These are phyloP conservation scores for Schwanniomyces pseudopolymorphus DNA, from an alignment of 805 yeast species.

Conservation along the genomic window DNA sequence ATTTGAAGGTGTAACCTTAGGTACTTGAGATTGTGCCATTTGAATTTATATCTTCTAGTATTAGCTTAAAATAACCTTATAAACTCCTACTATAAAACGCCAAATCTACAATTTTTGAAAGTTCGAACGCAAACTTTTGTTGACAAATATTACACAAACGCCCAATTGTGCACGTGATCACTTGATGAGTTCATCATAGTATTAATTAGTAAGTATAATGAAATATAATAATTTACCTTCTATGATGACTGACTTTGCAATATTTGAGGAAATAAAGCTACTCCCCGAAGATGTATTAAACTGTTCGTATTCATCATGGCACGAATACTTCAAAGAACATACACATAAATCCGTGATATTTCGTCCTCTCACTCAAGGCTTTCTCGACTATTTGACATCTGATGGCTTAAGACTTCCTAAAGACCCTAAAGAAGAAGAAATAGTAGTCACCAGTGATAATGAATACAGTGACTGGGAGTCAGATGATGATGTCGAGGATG, in stretches of 20 bases:
- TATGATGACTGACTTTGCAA: conserved; percentile 21
- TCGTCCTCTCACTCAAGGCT: conserved; percentile 32
- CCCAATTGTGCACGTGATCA: background rate
- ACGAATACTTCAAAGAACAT: conserved; percentile 19
- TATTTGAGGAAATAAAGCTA: conserved; percentile 27
- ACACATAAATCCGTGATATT: conserved; percentile 23
- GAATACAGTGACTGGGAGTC: conserved; percentile 75
- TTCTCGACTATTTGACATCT: conserved; percentile 30
- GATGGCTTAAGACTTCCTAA: conserved; percentile 23
- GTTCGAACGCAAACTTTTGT: background rate
- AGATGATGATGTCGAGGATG: conserved; percentile 31
- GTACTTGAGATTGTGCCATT: conserved; percentile 12
- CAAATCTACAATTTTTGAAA: background rate
- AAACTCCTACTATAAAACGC: background rate
- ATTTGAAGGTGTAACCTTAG: conserved; percentile 54
- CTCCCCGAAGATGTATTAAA: conserved; percentile 26
- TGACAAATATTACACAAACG: conserved; percentile 3
- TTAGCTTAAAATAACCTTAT: background rate
- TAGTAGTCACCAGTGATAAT: conserved; percentile 47
- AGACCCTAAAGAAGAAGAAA: conserved; percentile 9
- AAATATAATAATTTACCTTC: background rate
- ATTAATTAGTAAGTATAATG: too few relatives aligned
- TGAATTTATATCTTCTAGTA: background rate
- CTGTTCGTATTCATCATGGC: conserved; percentile 39
- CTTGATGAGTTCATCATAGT: background rate